These are phyloP conservation scores for Heteromeles arbutifolia DNA, from an alignment of 306 rosid species.

Conservation along the genomic window DNA sequence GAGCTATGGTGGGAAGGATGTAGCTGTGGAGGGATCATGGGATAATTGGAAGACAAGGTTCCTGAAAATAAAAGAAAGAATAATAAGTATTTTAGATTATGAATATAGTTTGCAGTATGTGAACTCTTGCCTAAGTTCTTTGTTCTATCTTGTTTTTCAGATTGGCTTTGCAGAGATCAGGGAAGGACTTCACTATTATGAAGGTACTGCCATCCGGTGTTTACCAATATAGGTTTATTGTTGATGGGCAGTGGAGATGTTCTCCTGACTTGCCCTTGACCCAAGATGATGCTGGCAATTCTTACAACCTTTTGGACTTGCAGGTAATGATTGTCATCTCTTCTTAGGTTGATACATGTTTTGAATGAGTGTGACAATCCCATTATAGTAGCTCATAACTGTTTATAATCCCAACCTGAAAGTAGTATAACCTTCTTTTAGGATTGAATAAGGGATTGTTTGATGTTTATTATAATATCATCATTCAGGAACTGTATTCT, in stretches of 20 bases:
- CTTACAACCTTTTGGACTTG: constrained; percentile 75
- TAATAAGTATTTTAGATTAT: constrained; percentile 3
- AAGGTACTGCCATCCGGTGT: constrained; percentile 98
- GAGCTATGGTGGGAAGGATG: constrained; percentile 83
- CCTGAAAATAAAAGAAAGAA: background rate
- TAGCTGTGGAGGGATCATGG: constrained; percentile 95
- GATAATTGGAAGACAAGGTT: constrained; percentile 93
- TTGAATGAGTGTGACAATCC: constrained; percentile 8
- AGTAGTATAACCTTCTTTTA: background rate
- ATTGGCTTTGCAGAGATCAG: constrained; percentile 75
- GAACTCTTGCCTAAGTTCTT: constrained; percentile 14
- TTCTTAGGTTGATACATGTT: constrained; percentile 1
- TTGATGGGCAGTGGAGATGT: constrained; percentile 85
- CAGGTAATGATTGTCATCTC: constrained; percentile 46
- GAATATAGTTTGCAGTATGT: background rate
- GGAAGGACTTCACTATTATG: constrained; percentile 91
- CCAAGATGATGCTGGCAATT: constrained; percentile 72
- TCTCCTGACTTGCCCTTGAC: constrained; percentile 77
- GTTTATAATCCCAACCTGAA: background rate
- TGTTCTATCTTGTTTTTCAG: constrained; percentile 42
- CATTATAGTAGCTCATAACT: background rate
- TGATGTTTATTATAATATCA: background rate
- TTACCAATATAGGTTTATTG: constrained; percentile 88
- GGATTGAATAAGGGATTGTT: background rate
- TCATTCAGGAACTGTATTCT: background rate